These are phyloP conservation scores for Diophrys appendiculata DNA, from an alignment of 73 alveolate genomes.

Conservation along the genomic window DNA sequence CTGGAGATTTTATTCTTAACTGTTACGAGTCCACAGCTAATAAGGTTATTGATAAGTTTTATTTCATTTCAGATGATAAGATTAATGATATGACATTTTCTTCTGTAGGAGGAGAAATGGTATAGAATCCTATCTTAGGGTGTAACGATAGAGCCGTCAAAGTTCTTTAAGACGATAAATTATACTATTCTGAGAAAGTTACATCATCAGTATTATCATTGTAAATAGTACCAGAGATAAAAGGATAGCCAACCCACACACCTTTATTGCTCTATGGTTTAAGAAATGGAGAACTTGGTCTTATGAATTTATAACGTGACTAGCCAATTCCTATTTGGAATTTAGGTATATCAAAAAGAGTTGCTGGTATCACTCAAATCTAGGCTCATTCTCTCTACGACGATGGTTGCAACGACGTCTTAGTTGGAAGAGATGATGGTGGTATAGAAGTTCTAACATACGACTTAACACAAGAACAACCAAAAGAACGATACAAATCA, in stretches of 20 bases:
- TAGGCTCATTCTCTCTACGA: slow-evolving; percentile 23
- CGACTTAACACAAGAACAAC: slow-evolving; percentile 28
- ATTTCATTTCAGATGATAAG: slow-evolving; percentile 51
- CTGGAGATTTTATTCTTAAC: slow-evolving; percentile 63
- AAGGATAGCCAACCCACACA: slow-evolving; percentile 36
- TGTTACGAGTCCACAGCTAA: slow-evolving; percentile 44
- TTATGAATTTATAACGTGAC: slow-evolving; percentile 58
- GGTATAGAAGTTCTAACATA: slow-evolving; percentile 44
- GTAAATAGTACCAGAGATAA: slow-evolving; percentile 3
- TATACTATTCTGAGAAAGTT: slow-evolving; percentile 35
- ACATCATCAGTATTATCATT: slow-evolving; percentile 27
- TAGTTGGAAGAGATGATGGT: slow-evolving; percentile 62
- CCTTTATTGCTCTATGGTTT: slow-evolving; percentile 57
- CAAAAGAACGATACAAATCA: slow-evolving; percentile 27
- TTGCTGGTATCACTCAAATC: slow-evolving; percentile 37
- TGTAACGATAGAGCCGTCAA: slow-evolving; percentile 52
- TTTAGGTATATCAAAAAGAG: slow-evolving; percentile 31
- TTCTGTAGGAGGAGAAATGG: slow-evolving; percentile 46
- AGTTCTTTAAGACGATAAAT: slow-evolving; percentile 36
- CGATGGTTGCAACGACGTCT: slow-evolving; percentile 28
- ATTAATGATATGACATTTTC: slow-evolving; percentile 54
- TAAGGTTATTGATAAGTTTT: slow-evolving; percentile 47
- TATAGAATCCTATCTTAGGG: slow-evolving; percentile 48
- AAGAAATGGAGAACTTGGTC: slow-evolving; percentile 63
- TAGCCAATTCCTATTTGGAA: slow-evolving; percentile 58